Conservation (phyloP, 345 rosid genomes). For the Leavenworthia alabamica region DNA sequence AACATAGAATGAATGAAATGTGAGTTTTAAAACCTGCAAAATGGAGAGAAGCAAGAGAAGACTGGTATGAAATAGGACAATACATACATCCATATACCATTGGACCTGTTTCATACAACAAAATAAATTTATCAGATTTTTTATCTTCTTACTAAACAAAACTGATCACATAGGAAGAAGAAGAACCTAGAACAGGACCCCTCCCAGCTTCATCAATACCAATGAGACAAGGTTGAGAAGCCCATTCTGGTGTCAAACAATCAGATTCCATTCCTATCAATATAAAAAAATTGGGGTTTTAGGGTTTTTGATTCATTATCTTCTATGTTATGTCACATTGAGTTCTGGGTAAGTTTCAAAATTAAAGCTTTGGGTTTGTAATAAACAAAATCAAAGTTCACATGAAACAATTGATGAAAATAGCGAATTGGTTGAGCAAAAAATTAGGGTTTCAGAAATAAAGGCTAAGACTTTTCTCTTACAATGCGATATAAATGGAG, state of each 20-base stretch:
- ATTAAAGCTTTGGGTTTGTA: background rate
- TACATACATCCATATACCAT: constrained; percentile 97
- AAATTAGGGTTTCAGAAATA: too few relatives aligned
- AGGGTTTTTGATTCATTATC: too few relatives aligned
- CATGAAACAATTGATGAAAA: background rate
- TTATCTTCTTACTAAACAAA: background rate
- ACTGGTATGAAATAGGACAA: constrained; percentile 69
- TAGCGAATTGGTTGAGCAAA: background rate
- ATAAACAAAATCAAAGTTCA: background rate
- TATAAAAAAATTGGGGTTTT: background rate
- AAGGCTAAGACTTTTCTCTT: too few relatives aligned
- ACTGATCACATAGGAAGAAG: background rate
- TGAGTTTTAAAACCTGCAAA: constrained; percentile 53
- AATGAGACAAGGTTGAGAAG: constrained; percentile 73
- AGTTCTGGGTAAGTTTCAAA: background rate
- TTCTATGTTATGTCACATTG: too few relatives aligned
- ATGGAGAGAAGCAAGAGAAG: constrained; percentile 65
- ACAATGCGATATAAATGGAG: too few relatives aligned
- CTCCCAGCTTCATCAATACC: constrained; percentile 98
- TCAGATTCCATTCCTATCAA: constrained; percentile 18
- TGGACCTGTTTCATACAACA: constrained; percentile 51
- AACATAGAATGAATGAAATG: background rate
- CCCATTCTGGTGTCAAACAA: constrained; percentile 64
- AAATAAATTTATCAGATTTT: constrained; percentile 1
- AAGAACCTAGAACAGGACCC: constrained; percentile 79